Base-by-base conservation (phyloP, 306 rosid genomes). In the Trichosanthes truncata region DNA sequence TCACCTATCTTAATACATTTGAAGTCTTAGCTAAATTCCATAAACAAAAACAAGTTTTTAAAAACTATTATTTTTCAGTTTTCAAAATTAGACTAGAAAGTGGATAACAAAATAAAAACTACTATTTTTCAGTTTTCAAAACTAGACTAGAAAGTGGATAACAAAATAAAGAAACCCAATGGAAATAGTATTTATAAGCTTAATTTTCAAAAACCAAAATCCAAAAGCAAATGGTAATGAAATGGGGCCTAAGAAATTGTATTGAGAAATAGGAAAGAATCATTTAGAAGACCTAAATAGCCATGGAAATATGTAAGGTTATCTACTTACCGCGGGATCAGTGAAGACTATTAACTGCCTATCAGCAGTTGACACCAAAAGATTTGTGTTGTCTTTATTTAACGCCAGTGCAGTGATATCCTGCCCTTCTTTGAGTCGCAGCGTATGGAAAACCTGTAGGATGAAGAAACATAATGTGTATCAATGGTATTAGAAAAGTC, bases 381-480 rank as follows among this genome's bases (percentile, higher is more conserved):
- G 91, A 88, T 93, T 95, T 63, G 99, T 93, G 78, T 88, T 89
- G 68, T 95, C 97, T 79, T 83, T 79, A 85, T 93, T 95, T 83
- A 93, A 86, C 80, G 97, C 99, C 59, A 95, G 86, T 77, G 99
- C 86, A 35, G 96, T 93, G 81, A 95, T 91, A 83, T 95, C 96
- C 87, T 88, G 97, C 74, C 99, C 97, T 67, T 84, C 89, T 67
- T 77, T 84, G 84, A 95, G 83, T 83, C 23, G 85, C 87, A 95
- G 79, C 62, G 72, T 84, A 89, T 95, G 99, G 85, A 89, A 90
- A 78, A 90, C 88, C 99, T 95, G 85, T 82, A 87, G 75, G 51
- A 80, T 69, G 15, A 85, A 67, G 35, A 83, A 61, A 15, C 59
- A 14, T 53, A 48, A 73, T 29, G 43, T 23, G 78, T 49, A 25